Conservation (phyloP, 139 green algal genomes). For the Auxenochlorella protothecoides region DNA sequence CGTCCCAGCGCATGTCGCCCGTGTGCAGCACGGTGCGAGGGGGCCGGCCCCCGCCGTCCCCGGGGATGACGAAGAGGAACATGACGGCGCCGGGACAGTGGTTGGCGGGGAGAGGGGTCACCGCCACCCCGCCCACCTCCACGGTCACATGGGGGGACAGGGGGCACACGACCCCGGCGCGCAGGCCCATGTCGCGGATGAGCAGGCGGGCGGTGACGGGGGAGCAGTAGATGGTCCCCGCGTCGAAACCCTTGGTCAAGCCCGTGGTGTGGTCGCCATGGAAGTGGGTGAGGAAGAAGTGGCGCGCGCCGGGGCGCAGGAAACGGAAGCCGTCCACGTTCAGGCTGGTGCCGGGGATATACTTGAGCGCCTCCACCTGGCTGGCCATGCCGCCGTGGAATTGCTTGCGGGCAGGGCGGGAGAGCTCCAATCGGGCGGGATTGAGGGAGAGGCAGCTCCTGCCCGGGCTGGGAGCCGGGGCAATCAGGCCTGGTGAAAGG, state of each 20-base stretch:
- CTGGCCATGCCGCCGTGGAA: slow-evolving; percentile 34
- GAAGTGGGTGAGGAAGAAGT: slow-evolving; percentile 72
- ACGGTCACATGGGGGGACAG: slow-evolving; percentile 23
- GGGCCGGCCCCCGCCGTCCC: background rate
- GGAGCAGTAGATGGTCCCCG: slow-evolving; percentile 50
- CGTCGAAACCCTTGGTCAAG: slow-evolving; percentile 31
- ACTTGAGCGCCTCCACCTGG: slow-evolving; percentile 63
- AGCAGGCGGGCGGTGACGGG: slow-evolving; percentile 40
- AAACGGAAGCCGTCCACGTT: slow-evolving; percentile 49
- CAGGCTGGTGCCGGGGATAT: slow-evolving; percentile 44
- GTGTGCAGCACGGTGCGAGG: slow-evolving; percentile 52
- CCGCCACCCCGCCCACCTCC: slow-evolving; percentile 30
- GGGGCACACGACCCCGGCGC: slow-evolving; percentile 13
- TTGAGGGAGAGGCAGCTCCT: too few species aligned
- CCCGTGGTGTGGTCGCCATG: slow-evolving; percentile 69
- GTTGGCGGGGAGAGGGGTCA: slow-evolving; percentile 63
- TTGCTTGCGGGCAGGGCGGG: background rate
- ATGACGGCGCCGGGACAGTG: slow-evolving; percentile 66
- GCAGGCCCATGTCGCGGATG: slow-evolving; percentile 35
- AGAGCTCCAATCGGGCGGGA: too few species aligned
- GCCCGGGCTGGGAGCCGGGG: too few species aligned
- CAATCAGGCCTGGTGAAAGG: too few species aligned
- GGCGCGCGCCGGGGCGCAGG: slow-evolving; percentile 8
- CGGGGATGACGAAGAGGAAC: slow-evolving; percentile 54
- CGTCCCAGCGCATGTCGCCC: slow-evolving; percentile 54